phyloP scores from a whole-genome alignment of 2,329 filamentous ascomycete genomes.

The Calonectria crousiana region DNA sequence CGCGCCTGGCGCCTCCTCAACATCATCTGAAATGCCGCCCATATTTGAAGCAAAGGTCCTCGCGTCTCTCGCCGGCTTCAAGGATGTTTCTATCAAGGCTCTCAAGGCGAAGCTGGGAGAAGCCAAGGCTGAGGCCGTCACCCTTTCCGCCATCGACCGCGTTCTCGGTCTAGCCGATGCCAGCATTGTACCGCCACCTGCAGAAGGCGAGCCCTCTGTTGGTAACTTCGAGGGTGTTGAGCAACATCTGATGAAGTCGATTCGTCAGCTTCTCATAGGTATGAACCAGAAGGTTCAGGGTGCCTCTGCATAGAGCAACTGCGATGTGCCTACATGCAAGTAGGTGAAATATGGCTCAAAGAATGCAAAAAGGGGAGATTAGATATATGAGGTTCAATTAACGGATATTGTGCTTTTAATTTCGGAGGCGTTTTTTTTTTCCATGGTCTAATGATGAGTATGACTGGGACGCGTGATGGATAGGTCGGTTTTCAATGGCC shows the following conservation, averaged over 20 bases:
- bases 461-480: constrained; percentile 37
- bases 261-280: constrained; percentile 53
- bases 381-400: constrained; percentile 23
- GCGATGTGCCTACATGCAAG: neutral
- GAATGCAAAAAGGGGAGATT: neutral
- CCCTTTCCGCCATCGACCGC: constrained; percentile 64
- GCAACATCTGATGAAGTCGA: constrained; percentile 55
- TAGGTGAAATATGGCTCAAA: neutral
- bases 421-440: constrained; percentile 39
- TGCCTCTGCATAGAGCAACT: neutral
- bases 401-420: constrained; percentile 30
- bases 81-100: constrained; percentile 57
- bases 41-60: constrained; percentile 57
- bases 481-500: constrained; percentile 29
- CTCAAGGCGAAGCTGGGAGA: constrained; percentile 56
- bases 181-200: constrained; percentile 53
- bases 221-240: constrained; percentile 55
- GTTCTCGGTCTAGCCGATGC: constrained; percentile 61
- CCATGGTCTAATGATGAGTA: constrained; percentile 43
- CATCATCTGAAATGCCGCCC: constrained; percentile 43
- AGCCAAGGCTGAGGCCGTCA: constrained; percentile 58
- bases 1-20: constrained; percentile 45
- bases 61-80: constrained; percentile 58
- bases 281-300: constrained; percentile 54
- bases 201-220: constrained; percentile 47